Conservation (phyloP, 2,329 filamentous ascomycete species). For the Dichotomopilus funicola region DNA sequence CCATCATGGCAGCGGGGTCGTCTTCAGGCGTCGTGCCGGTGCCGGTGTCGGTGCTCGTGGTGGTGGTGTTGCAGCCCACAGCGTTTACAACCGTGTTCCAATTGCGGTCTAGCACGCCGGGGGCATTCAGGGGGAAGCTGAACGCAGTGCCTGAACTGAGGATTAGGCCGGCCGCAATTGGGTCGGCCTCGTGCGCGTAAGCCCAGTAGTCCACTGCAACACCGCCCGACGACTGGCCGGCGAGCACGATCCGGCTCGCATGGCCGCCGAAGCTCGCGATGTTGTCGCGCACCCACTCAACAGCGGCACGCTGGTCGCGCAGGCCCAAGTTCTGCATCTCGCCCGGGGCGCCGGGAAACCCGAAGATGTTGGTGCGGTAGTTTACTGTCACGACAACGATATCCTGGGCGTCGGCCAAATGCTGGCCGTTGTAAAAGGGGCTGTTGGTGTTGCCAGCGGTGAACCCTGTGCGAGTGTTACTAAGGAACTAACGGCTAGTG, state of each 20-base stretch:
- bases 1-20: slow-evolving; percentile 25
- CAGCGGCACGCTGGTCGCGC: slow-evolving; percentile 42
- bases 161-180: slow-evolving; percentile 43
- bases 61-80: slow-evolving; percentile 31
- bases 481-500: background rate
- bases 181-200: slow-evolving; percentile 42
- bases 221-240: slow-evolving; percentile 40
- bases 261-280: slow-evolving; percentile 40
- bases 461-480: slow-evolving; percentile 11
- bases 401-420: slow-evolving; percentile 22
- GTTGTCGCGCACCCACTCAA: slow-evolving; percentile 45
- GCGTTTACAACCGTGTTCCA: slow-evolving; percentile 37
- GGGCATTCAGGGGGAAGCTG: slow-evolving; percentile 38
- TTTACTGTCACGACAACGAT: slow-evolving; percentile 34
- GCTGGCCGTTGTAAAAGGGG: slow-evolving; percentile 24
- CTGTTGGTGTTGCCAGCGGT: slow-evolving; percentile 24
- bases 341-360: slow-evolving; percentile 25
- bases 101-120: slow-evolving; percentile 30
- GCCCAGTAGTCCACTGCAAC: slow-evolving; percentile 41
- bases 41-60: background rate
- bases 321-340: slow-evolving; percentile 41
- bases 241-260: slow-evolving; percentile 33
- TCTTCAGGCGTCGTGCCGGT: background rate
- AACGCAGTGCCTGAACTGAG: slow-evolving; percentile 40
- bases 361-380: slow-evolving; percentile 27